Evolutionary conservation across 257 asterid species (phyloP).

Genomic region (Solanum tarijense): DNA sequence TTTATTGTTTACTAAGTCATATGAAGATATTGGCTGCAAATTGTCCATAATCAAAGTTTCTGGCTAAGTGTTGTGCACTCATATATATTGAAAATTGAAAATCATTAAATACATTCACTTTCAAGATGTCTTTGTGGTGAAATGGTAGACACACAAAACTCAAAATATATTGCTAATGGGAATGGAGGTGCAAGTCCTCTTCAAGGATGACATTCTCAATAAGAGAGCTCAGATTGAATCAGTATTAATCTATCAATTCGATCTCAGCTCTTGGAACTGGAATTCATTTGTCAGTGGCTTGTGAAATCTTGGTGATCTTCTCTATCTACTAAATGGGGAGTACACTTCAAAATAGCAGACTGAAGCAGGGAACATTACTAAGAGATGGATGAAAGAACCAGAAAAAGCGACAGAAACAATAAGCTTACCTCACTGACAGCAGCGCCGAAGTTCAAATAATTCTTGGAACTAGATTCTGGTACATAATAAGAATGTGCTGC

Average conservation of each 20-base stretch:
- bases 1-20: not conserved
- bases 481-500: constrained; percentile 42
- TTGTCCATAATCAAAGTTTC: not conserved
- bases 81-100: not conserved
- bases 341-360: not conserved
- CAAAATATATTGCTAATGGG: not conserved
- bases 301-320: not conserved
- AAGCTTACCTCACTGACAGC: constrained; percentile 58
- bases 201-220: not conserved
- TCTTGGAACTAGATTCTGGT: constrained; percentile 24
- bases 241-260: not conserved
- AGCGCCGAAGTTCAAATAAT: constrained; percentile 53
- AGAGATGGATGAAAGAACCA: not conserved
- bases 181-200: not conserved
- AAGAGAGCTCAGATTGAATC: not conserved
- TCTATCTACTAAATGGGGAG: not conserved
- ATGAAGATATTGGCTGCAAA: not conserved
- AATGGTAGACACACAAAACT: not conserved
- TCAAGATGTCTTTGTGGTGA: not conserved
- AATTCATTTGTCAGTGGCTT: not conserved
- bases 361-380: not conserved
- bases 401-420: not conserved
- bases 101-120: not conserved
- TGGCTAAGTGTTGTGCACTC: not conserved
- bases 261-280: not conserved